A percentile compares a stretch with the other conserved stretches of the same genome.
Evolutionary conservation across 208 protist genomes (phyloP).

Genomic region (Trypanosoma avium): DNA sequence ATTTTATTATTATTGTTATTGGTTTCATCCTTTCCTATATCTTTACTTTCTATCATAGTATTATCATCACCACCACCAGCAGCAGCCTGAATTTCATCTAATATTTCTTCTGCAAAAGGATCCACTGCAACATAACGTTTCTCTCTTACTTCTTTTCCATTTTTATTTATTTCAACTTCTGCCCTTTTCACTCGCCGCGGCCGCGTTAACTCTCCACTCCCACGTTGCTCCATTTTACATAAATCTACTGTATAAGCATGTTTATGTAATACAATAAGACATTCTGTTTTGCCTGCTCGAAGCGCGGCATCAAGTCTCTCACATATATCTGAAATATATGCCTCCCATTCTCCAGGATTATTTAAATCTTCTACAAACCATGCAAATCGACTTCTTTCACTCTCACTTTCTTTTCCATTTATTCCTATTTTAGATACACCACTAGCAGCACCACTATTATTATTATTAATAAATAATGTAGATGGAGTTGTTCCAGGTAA

Average conservation of each 20-base stretch:
- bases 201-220: slow-evolving; percentile 19
- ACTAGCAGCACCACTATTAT: too few relatives aligned
- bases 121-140: slow-evolving; percentile 26
- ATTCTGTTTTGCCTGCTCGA: slow-evolving; percentile 26
- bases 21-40: neutral
- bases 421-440: neutral
- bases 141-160: slow-evolving; percentile 33
- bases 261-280: slow-evolving; percentile 56
- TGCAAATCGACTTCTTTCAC: slow-evolving; percentile 28
- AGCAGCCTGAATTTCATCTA: slow-evolving; percentile 1
- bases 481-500: too few relatives aligned
- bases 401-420: neutral
- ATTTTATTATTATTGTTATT: neutral
- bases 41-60: neutral
- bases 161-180: slow-evolving; percentile 31
- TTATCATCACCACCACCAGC: neutral
- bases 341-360: slow-evolving; percentile 53
- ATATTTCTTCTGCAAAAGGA: slow-evolving; percentile 35
- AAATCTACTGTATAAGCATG: slow-evolving; percentile 67
- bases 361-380: slow-evolving; percentile 77
- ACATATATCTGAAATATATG: slow-evolving; percentile 48
- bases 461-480: too few relatives aligned
- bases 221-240: slow-evolving; percentile 49
- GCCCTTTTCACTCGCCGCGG: slow-evolving; percentile 48
- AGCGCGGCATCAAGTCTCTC: slow-evolving; percentile 65